These are phyloP conservation scores for Aspergillus latus DNA, from an alignment of 2,329 filamentous ascomycete species.

Conservation along the genomic window DNA sequence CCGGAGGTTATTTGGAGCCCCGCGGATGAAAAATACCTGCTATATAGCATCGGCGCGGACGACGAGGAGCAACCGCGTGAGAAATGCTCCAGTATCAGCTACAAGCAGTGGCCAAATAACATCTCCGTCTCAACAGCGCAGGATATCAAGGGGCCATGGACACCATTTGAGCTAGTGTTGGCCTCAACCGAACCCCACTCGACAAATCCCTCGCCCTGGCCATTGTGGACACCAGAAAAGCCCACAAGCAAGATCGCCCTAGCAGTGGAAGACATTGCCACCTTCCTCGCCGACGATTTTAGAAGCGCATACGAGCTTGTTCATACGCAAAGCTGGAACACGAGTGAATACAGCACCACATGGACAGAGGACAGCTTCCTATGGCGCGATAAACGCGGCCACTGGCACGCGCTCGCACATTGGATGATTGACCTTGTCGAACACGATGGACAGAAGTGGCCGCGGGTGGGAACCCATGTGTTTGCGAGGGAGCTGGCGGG, in stretches of 20 bases:
- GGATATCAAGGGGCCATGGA: slow-evolving; percentile 7
- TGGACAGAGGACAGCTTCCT: slow-evolving; percentile 38
- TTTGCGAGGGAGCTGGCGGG: slow-evolving; percentile 31
- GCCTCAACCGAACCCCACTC: slow-evolving; percentile 6
- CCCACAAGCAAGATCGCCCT: slow-evolving; percentile 8
- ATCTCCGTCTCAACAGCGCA: slow-evolving; percentile 16
- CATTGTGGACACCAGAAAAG: slow-evolving; percentile 9
- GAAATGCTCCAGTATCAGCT: slow-evolving; percentile 16
- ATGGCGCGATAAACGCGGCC: slow-evolving; percentile 38
- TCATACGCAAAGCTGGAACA: slow-evolving; percentile 8
- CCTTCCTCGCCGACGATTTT: slow-evolving; percentile 18
- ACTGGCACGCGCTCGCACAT: slow-evolving; percentile 38
- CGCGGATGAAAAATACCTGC: slow-evolving; percentile 45
- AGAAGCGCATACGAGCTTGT: slow-evolving; percentile 15
- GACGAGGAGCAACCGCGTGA: slow-evolving; percentile 28
- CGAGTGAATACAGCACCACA: slow-evolving; percentile 11
- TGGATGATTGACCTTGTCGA: slow-evolving; percentile 34
- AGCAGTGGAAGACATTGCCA: slow-evolving; percentile 14
- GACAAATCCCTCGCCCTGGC: slow-evolving; percentile 16
- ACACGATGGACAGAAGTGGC: slow-evolving; percentile 25
- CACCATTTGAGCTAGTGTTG: slow-evolving; percentile 1
- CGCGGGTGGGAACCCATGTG: slow-evolving; percentile 36
- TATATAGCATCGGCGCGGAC: slow-evolving; percentile 47
- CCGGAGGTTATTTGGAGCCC: slow-evolving; percentile 48
- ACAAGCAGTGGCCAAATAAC: slow-evolving; percentile 12